Evolutionary conservation across 768 basidiomycete species (phyloP).

Genomic region (Termitomyces sp.): DNA sequence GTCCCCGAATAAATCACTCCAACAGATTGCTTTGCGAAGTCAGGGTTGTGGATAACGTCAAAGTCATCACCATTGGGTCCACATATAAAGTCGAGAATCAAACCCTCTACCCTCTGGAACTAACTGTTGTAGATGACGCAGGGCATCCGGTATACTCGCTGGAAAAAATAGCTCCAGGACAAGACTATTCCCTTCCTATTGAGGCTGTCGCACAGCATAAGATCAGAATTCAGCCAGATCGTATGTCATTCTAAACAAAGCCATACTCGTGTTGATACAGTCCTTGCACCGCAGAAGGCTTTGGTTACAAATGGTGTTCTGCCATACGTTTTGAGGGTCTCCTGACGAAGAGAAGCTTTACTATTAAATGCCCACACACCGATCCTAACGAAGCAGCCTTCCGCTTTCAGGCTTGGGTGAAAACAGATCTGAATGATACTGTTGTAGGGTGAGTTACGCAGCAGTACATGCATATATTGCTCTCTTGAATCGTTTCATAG

Average conservation of each 20-base stretch:
- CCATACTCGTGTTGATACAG: background rate
- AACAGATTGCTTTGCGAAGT: conserved; percentile 87
- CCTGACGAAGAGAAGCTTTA: conserved; percentile 58
- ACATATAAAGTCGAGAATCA: conserved; percentile 88
- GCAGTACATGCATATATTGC: background rate
- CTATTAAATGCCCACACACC: conserved; percentile 80
- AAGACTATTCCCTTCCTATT: conserved; percentile 85
- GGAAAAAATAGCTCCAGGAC: conserved; percentile 87
- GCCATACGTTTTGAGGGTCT: conserved; percentile 90
- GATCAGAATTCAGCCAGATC: conserved; percentile 86
- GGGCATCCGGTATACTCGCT: conserved; percentile 77
- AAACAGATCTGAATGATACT: conserved; percentile 55
- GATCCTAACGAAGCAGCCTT: conserved; percentile 83
- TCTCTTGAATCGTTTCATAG: conserved; percentile 30
- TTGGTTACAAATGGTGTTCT: conserved; percentile 91
- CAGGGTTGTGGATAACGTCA: conserved; percentile 85
- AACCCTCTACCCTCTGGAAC: conserved; percentile 87
- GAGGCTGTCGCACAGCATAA: conserved; percentile 80
- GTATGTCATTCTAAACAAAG: conserved; percentile 38
- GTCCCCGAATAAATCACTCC: conserved; percentile 69
- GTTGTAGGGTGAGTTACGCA: conserved; percentile 40
- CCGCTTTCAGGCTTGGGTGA: conserved; percentile 88
- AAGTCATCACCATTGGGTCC: conserved; percentile 89
- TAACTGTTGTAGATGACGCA: conserved; percentile 81
- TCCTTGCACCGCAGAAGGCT: conserved; percentile 62